phyloP scores from a whole-genome alignment of 345 rosid species.

The Carallia brachiata region DNA sequence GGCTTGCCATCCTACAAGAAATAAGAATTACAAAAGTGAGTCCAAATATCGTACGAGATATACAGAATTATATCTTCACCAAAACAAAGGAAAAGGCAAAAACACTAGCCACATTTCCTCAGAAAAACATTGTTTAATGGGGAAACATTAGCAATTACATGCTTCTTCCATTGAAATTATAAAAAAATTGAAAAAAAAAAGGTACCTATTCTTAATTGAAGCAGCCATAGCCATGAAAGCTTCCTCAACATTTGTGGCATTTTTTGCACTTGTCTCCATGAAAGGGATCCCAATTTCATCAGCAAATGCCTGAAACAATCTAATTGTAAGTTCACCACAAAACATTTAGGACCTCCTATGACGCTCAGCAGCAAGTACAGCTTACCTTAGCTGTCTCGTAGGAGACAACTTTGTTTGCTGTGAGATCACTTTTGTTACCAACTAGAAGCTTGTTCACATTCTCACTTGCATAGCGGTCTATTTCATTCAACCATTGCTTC shows the following conservation, averaged over 20 bases:
- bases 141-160: not conserved
- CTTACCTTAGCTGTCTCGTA: constrained; percentile 71
- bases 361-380: no score
- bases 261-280: constrained; percentile 81
- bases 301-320: constrained; percentile 53
- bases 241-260: constrained; percentile 68
- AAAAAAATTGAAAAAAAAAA: not conserved
- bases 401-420: constrained; percentile 65
- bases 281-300: constrained; percentile 76
- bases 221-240: constrained; percentile 87
- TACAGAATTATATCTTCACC: not conserved
- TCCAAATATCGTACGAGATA: not conserved
- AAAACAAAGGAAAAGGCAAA: no score
- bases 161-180: not conserved
- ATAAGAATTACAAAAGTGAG: not conserved
- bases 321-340: no score
- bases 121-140: not conserved
- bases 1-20: constrained; percentile 72
- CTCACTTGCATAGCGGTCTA: constrained; percentile 80
- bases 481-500: constrained; percentile 75
- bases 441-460: constrained; percentile 72
- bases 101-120: no score
- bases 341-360: no score
- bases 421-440: constrained; percentile 81
- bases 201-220: constrained; percentile 66